Conservation (phyloP, 2,329 filamentous ascomycete genomes). For the Cordyceps pruinosa region DNA sequence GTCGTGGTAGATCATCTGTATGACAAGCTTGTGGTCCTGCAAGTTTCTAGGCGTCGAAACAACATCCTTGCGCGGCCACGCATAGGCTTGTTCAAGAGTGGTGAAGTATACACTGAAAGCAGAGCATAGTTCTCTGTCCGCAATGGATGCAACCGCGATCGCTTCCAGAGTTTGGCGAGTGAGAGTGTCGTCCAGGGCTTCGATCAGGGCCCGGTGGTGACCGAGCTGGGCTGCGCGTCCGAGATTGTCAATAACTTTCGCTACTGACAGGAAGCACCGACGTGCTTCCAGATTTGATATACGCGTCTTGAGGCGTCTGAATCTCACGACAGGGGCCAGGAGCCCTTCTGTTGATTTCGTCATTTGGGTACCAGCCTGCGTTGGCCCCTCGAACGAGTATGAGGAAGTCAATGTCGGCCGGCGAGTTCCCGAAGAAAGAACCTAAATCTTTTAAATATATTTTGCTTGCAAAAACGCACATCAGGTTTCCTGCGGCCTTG, state of each 20-base stretch:
- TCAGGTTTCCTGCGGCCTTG: neutral
- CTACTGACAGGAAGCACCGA: neutral
- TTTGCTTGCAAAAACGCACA: too few relatives aligned
- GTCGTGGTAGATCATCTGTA: constrained; percentile 1
- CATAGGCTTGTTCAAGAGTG: neutral
- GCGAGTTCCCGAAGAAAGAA: too few relatives aligned
- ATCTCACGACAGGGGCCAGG: neutral
- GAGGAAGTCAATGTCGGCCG: too few relatives aligned
- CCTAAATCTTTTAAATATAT: too few relatives aligned
- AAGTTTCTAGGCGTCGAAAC: neutral
- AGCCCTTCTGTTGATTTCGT: neutral
- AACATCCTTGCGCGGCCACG: neutral
- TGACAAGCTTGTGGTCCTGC: constrained; percentile 1
- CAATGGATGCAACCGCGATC: neutral
- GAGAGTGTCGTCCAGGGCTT: neutral
- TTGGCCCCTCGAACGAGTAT: neutral
- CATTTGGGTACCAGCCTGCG: constrained; percentile 17
- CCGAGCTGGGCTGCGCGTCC: neutral
- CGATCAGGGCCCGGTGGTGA: neutral
- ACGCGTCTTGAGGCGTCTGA: neutral
- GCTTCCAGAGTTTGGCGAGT: neutral
- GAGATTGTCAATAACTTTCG: neutral
- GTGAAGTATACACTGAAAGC: constrained; percentile 6
- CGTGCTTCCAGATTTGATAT: neutral
- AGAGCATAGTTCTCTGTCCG: neutral